A percentile compares a stretch with the other conserved stretches of the same genome.
These are phyloP conservation scores for Cyphellophora attinorum DNA, from an alignment of 2,329 filamentous ascomycete genomes.

Conservation along the genomic window DNA sequence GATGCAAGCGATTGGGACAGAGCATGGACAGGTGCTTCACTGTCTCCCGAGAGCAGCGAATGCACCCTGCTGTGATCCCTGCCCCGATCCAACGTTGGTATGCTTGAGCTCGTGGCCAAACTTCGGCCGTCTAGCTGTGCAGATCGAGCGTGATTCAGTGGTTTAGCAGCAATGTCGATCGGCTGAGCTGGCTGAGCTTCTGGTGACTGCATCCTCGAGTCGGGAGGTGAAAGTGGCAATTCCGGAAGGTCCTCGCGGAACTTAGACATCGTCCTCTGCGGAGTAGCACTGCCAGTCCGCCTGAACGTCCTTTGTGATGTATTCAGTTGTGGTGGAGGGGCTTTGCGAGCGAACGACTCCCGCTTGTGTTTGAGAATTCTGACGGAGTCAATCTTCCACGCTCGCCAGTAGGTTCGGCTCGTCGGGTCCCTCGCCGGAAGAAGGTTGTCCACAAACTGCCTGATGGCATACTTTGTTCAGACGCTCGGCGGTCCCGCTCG, in stretches of 20 bases:
- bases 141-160: slow-evolving; percentile 9
- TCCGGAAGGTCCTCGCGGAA: slow-evolving; percentile 91
- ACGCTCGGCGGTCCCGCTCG: slow-evolving; percentile 44
- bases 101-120: slow-evolving; percentile 20
- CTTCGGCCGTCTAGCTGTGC: slow-evolving; percentile 18
- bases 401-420: slow-evolving; percentile 45
- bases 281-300: slow-evolving; percentile 41
- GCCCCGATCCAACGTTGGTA: slow-evolving; percentile 12
- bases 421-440: slow-evolving; percentile 55
- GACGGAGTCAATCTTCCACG: slow-evolving; percentile 48
- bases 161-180: slow-evolving; percentile 3
- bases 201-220: slow-evolving; percentile 70
- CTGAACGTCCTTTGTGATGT: slow-evolving; percentile 28
- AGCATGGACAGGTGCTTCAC: slow-evolving; percentile 16
- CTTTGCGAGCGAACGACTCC: slow-evolving; percentile 65
- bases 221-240: slow-evolving; percentile 72
- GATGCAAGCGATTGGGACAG: slow-evolving; percentile 82
- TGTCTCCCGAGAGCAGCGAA: not conserved
- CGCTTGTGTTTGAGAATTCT: slow-evolving; percentile 90
- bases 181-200: slow-evolving; percentile 36
- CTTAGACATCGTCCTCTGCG: slow-evolving; percentile 76
- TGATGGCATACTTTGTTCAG: slow-evolving; percentile 41
- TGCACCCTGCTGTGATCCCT: slow-evolving; percentile 4
- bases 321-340: slow-evolving; percentile 28
- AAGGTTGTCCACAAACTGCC: slow-evolving; percentile 58